phyloP scores from a whole-genome alignment of 306 rosid genomes.

The Quillaja saponaria region DNA sequence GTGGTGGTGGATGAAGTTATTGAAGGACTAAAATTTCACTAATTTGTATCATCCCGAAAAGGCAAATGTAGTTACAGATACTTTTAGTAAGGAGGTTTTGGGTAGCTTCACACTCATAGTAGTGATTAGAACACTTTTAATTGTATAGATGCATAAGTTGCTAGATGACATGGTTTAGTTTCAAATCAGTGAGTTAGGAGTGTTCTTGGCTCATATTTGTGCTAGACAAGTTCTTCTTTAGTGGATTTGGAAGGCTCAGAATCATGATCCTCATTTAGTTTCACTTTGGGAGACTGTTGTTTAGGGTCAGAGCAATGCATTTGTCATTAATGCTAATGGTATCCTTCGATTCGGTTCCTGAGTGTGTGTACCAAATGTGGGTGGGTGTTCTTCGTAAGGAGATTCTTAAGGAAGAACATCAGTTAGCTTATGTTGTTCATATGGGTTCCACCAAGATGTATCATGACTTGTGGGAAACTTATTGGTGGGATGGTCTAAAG shows the following conservation, averaged over 20 bases:
- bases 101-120: too few species aligned
- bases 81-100: neutral
- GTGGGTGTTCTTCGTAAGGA: neutral
- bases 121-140: neutral
- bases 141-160: neutral
- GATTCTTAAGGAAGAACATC: too few species aligned
- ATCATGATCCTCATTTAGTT: neutral
- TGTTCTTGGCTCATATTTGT: neutral
- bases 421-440: too few species aligned
- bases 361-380: neutral
- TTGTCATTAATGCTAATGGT: neutral
- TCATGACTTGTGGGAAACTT: too few species aligned
- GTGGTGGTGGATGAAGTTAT: neutral
- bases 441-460: too few species aligned
- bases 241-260: too few species aligned
- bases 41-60: neutral
- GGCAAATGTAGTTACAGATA: constrained; percentile 2
- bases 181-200: too few species aligned
- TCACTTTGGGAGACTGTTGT: neutral
- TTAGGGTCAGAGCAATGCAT: neutral
- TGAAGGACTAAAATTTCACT: neutral
- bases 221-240: neutral
- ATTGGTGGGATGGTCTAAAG: too few species aligned
- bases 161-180: neutral
- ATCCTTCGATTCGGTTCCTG: too few species aligned